Percentiles rank a stretch among this genome's conserved stretches.
Evolutionary conservation across 306 rosid genomes (phyloP).

Genomic region (Prosopis cineraria): DNA sequence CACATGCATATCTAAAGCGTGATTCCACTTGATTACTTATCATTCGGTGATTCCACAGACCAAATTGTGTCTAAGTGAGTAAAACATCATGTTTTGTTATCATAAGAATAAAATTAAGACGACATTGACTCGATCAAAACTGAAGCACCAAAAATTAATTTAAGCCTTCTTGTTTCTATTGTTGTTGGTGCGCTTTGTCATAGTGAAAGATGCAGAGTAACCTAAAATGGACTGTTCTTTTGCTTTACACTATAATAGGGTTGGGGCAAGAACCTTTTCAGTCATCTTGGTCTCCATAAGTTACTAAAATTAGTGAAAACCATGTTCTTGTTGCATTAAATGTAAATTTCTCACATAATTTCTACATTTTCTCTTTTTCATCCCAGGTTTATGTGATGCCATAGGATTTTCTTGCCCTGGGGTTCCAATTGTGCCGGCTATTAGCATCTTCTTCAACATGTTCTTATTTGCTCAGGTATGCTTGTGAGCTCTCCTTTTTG

Average conservation of each 20-base stretch:
- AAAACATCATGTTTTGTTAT: not conserved
- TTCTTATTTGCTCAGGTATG: conserved; percentile 88
- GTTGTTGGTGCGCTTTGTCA: too few relatives aligned
- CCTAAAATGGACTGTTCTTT: not conserved
- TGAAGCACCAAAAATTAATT: too few relatives aligned
- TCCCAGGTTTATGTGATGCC: conserved; percentile 67
- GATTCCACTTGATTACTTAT: not conserved
- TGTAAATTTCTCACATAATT: conserved; percentile 29
- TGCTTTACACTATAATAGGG: conserved; percentile 1
- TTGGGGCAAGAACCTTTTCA: not conserved
- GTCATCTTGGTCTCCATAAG: conserved; percentile 19
- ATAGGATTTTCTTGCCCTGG: conserved; percentile 90
- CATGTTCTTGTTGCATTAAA: conserved; percentile 9
- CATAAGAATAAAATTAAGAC: not conserved
- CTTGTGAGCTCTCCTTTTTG: conserved; percentile 4
- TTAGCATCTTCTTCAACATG: conserved; percentile 91
- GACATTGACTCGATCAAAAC: not conserved
- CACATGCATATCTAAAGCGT: not conserved
- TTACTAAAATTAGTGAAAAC: conserved; percentile 25
- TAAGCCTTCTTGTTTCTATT: too few relatives aligned
- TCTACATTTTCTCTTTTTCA: conserved; percentile 24
- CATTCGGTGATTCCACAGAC: not conserved
- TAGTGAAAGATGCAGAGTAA: not conserved
- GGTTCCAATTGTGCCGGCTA: conserved; percentile 71
- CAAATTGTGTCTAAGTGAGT: not conserved